These are phyloP conservation scores for Phytophthora chlamydospora DNA, from an alignment of 352 stramenopile genomes.

Conservation along the genomic window DNA sequence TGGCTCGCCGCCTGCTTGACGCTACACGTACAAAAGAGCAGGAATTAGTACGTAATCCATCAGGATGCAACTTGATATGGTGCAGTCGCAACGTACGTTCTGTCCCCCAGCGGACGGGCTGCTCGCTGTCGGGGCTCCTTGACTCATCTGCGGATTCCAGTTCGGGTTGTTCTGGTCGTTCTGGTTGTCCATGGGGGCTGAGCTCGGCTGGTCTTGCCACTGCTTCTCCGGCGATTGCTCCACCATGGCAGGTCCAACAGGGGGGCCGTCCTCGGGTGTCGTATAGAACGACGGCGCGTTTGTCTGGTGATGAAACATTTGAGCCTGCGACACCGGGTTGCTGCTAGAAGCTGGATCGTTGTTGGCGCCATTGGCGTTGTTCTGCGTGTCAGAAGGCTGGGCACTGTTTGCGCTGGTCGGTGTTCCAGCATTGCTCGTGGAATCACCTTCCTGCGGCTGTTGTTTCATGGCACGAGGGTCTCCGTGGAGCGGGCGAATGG, in stretches of 20 bases:
- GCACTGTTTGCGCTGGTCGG: slow-evolving; percentile 5
- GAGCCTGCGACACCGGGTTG: slow-evolving; percentile 46
- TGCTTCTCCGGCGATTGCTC: slow-evolving; percentile 49
- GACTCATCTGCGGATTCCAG: slow-evolving; percentile 35
- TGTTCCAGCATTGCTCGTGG: slow-evolving; percentile 1
- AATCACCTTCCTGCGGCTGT: slow-evolving; percentile 24
- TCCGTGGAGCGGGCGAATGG: slow-evolving; percentile 72
- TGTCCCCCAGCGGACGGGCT: slow-evolving; percentile 16
- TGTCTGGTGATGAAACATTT: slow-evolving; percentile 67
- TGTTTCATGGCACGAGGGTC: slow-evolving; percentile 57
- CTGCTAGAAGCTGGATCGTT: slow-evolving; percentile 13
- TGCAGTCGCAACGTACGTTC: slow-evolving; percentile 27
- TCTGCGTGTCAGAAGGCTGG: slow-evolving; percentile 8
- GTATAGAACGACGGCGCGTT: slow-evolving; percentile 69
- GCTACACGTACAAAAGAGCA: slow-evolving; percentile 18
- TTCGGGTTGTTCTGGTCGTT: slow-evolving; percentile 35
- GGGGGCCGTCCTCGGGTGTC: slow-evolving; percentile 48
- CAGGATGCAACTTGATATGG: neutral
- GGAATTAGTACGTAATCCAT: slow-evolving; percentile 4
- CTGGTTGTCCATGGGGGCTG: slow-evolving; percentile 19
- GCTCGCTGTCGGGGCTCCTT: slow-evolving; percentile 15
- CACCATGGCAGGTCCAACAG: slow-evolving; percentile 40
- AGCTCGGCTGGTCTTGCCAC: slow-evolving; percentile 39
- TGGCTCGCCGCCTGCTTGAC: slow-evolving; percentile 41
- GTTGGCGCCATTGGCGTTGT: slow-evolving; percentile 13